Base-by-base conservation (phyloP, 768 basidiomycete species). In the Lyophyllum atratum region DNA sequence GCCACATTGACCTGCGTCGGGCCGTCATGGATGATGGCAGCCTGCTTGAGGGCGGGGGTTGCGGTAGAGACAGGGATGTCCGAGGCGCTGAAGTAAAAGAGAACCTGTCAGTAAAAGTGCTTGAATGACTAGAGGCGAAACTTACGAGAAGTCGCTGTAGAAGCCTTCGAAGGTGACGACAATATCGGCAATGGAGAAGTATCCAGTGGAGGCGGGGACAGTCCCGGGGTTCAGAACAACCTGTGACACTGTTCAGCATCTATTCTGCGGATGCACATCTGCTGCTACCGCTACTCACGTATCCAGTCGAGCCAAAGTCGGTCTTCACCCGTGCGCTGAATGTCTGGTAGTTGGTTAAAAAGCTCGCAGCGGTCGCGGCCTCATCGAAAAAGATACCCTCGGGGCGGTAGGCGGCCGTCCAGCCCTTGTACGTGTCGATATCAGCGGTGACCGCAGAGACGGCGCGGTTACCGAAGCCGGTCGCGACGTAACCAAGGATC, bases 341-440 rank as follows among this genome's bases (percentile, higher is more conserved):
- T 6, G 40, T 52, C 40, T 64, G 53, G 45, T 75, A 76, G 43
- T 45, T 59, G 1, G 59, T 31, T 9, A 74, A 26, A n/a, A 64
- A 49, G 4, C 24, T 37, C 10, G 55, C 50, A 17, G 54, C 54
- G 2, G 63, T 64, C 7, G 61, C 50, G 3, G 66, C 70, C 56
- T 76, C 66, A 46, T 76, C 74, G 59, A 74, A 73, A 59, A 75
- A 75, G 19, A 76, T 72, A 1, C 75, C 74, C 19, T 70, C 63
- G 0, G 63, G 65, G 10, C 63, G 52, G 55, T 74, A 76, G 1
- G 68, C 52, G 10, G 59, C 51, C 0, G 54, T 52, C 75, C 75
- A 76, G 1, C 58, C 54, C 4, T 55, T 59, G 49, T 75, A 76
- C 6, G 70, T 72, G 26, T 65, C 42, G 33, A 75, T 62, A 28